These are phyloP conservation scores for Perkinsus chesapeaki DNA, from an alignment of 169 alveolate genomes.

Conservation along the genomic window DNA sequence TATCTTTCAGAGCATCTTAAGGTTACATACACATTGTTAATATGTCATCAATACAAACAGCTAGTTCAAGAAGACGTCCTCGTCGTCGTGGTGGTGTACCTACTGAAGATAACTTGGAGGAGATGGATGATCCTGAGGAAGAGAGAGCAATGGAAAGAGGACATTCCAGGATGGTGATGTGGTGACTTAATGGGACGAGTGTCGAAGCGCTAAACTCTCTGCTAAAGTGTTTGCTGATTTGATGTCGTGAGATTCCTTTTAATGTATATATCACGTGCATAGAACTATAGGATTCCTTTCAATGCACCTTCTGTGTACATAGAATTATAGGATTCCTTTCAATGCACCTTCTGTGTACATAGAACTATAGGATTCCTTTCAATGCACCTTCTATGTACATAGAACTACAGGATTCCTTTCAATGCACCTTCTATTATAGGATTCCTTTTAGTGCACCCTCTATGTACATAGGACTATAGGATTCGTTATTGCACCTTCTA, in stretches of 20 bases:
- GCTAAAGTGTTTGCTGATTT: background rate
- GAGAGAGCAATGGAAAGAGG: background rate
- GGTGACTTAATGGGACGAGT: background rate
- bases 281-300: background rate
- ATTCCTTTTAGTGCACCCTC: background rate
- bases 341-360: too few relatives aligned
- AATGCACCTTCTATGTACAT: too few relatives aligned
- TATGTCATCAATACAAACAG: background rate
- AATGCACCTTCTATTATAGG: background rate
- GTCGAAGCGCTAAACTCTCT: too few relatives aligned
- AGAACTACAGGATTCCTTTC: background rate
- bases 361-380: background rate
- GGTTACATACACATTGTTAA: too few relatives aligned
- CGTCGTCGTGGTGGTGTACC: background rate
- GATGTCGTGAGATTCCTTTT: background rate
- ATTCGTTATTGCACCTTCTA: too few relatives aligned
- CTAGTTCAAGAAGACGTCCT: background rate
- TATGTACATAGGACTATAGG: background rate
- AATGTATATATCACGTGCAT: background rate
- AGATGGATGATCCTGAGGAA: background rate
- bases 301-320: too few relatives aligned
- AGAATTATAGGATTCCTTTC: background rate
- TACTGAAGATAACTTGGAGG: background rate
- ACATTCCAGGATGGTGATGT: background rate
- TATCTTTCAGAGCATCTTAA: background rate